These are phyloP conservation scores for Barnettozyma californica DNA, from an alignment of 805 yeast species.

Conservation along the genomic window DNA sequence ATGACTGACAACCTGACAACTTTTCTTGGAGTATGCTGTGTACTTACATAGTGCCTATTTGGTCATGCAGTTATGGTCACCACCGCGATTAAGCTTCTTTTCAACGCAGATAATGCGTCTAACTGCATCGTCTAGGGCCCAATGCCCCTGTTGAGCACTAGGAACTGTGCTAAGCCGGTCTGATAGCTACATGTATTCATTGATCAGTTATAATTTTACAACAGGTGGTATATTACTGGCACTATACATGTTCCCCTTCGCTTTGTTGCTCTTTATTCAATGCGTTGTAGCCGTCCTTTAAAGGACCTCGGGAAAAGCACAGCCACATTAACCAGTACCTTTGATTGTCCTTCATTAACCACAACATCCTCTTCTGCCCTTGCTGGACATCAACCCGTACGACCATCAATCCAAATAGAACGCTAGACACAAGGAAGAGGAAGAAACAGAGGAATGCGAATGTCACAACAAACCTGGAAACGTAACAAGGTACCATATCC, in stretches of 20 bases:
- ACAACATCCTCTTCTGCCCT: neutral
- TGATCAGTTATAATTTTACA: neutral
- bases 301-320: neutral
- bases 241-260: neutral
- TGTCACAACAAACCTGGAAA: neutral
- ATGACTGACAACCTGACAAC: too few relatives aligned
- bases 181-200: neutral
- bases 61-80: neutral
- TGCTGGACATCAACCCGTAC: neutral
- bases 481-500: neutral
- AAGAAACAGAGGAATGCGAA: neutral
- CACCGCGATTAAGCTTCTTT: neutral
- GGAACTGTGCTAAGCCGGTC: neutral
- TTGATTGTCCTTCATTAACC: neutral
- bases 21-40: neutral
- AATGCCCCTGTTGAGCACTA: neutral
- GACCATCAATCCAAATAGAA: neutral
- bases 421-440: neutral
- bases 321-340: conserved; percentile 1
- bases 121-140: neutral
- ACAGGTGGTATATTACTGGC: neutral
- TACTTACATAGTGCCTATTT: neutral
- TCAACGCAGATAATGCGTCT: neutral
- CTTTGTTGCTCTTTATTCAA: neutral
- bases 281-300: neutral